phyloP scores from a whole-genome alignment of 768 basidiomycete species.

The Inosperma sp. region DNA sequence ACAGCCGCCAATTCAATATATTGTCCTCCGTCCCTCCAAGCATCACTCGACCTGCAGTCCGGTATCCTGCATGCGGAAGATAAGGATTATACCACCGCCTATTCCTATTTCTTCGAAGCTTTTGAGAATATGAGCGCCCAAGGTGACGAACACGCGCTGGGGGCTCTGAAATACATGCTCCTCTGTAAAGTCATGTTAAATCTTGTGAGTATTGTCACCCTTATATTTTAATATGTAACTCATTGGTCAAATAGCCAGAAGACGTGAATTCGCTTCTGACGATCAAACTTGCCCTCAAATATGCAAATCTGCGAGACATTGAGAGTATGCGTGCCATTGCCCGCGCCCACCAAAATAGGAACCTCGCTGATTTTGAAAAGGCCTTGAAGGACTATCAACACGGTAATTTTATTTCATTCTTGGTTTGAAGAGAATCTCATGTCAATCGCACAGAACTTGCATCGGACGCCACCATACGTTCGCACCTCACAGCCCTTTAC shows the following conservation, averaged over 20 bases:
- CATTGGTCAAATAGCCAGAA: constrained; percentile 37
- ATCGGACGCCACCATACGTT: constrained; percentile 94
- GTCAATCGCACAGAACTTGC: constrained; percentile 70
- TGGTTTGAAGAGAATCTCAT: too few relatives aligned
- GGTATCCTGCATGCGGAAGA: too few relatives aligned
- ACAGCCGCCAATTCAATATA: constrained; percentile 94
- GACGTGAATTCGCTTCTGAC: too few relatives aligned
- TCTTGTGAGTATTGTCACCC: constrained; percentile 95
- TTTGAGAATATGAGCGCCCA: constrained; percentile 76
- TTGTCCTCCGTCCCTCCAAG: constrained; percentile 38
- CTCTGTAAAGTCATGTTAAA: too few relatives aligned
- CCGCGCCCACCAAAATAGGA: too few relatives aligned
- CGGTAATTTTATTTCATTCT: constrained; percentile 35
- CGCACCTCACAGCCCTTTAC: too few relatives aligned
- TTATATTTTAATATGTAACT: constrained; percentile 35
- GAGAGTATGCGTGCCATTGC: constrained; percentile 97
- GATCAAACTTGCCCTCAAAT: constrained; percentile 87
- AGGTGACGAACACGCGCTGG: constrained; percentile 71
- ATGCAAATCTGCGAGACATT: constrained; percentile 81
- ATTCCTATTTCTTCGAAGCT: too few relatives aligned
- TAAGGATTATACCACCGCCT: too few relatives aligned
- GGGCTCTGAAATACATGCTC: constrained; percentile 95
- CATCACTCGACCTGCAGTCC: constrained; percentile 48
- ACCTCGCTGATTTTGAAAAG: too few relatives aligned
- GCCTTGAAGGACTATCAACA: constrained; percentile 82